phyloP scores from a whole-genome alignment of 2,329 filamentous ascomycete species.

The Fusarium tanahbumbuense region DNA sequence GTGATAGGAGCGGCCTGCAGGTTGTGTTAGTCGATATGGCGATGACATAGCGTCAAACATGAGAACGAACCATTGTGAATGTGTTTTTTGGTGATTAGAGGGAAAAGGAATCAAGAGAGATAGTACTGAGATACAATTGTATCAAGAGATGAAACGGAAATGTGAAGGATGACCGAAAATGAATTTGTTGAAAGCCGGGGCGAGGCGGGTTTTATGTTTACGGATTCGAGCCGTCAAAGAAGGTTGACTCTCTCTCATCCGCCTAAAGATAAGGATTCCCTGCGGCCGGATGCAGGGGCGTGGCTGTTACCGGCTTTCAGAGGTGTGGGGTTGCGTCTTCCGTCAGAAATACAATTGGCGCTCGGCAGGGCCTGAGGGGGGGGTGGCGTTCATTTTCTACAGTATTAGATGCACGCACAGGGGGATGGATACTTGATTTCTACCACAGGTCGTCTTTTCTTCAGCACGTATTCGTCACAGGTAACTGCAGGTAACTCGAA shows the following conservation, averaged over 20 bases:
- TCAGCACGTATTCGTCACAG: conserved; percentile 5
- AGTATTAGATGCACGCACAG: conserved; percentile 9
- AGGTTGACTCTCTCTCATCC: conserved; percentile 34
- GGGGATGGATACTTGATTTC: conserved; percentile 29
- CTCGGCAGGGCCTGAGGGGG: conserved; percentile 22
- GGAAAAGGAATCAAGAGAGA: conserved; percentile 5
- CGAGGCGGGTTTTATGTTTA: conserved; percentile 47
- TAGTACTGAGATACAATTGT: conserved; percentile 32
- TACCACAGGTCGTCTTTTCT: conserved; percentile 10
- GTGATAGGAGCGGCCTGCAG: conserved; percentile 31
- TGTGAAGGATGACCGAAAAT: conserved; percentile 43
- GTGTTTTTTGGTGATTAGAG: conserved; percentile 11
- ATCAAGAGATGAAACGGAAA: conserved; percentile 36
- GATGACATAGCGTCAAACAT: background rate
- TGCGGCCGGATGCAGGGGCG: conserved; percentile 47
- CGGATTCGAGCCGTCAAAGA: conserved; percentile 37
- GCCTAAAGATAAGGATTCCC: conserved; percentile 44
- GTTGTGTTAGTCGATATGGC: conserved; percentile 28
- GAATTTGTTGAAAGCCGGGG: conserved; percentile 31
- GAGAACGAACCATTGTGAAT: conserved; percentile 39
- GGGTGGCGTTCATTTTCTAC: conserved; percentile 20
- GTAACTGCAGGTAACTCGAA: background rate
- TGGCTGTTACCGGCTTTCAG: conserved; percentile 43
- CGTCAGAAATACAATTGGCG: conserved; percentile 34
- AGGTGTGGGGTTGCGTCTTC: conserved; percentile 24